These are phyloP conservation scores for Abrus pulchellus DNA, from an alignment of 306 rosid genomes.

Conservation along the genomic window DNA sequence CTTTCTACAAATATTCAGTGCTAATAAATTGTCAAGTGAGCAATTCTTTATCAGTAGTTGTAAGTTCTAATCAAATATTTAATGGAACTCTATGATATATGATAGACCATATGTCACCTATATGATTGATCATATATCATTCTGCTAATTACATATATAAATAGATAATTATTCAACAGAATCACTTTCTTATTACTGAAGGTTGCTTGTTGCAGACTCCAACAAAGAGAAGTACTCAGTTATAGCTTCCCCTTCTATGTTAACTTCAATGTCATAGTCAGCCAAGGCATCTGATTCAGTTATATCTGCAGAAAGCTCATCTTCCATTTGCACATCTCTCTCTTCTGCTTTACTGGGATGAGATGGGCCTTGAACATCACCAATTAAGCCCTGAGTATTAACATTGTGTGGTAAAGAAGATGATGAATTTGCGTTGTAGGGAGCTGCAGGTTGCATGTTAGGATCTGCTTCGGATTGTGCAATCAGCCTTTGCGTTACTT, in stretches of 20 bases:
- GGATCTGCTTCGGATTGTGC: slow-evolving; percentile 46
- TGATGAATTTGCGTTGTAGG: slow-evolving; percentile 51
- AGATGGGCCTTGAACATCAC: slow-evolving; percentile 40
- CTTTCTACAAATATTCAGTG: no score
- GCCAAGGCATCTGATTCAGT: slow-evolving; percentile 47
- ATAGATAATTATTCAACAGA: slow-evolving; percentile 11
- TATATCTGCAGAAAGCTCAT: slow-evolving; percentile 60
- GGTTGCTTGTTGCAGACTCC: slow-evolving; percentile 47
- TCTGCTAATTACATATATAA: slow-evolving; percentile 41
- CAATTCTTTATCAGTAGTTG: no score
- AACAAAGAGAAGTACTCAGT: slow-evolving; percentile 74
- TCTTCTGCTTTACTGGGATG: slow-evolving; percentile 30
- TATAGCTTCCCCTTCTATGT: slow-evolving; percentile 69
- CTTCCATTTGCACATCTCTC: slow-evolving; percentile 61
- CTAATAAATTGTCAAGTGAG: no score
- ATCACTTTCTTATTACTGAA: slow-evolving; percentile 38
- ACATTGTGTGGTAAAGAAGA: slow-evolving; percentile 38
- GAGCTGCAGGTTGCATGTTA: slow-evolving; percentile 33
- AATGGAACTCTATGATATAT: no score
- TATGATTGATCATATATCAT: slow-evolving; percentile 2
- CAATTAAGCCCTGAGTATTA: slow-evolving; percentile 18
- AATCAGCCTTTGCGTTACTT: slow-evolving; percentile 59
- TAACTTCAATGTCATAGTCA: slow-evolving; percentile 64
- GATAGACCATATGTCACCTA: no score
- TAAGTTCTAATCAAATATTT: no score